Percentiles rank a stretch among this genome's conserved stretches.
Evolutionary conservation across 2,329 filamentous ascomycete genomes (phyloP).

Genomic region (Arachnopeziza araneosa): DNA sequence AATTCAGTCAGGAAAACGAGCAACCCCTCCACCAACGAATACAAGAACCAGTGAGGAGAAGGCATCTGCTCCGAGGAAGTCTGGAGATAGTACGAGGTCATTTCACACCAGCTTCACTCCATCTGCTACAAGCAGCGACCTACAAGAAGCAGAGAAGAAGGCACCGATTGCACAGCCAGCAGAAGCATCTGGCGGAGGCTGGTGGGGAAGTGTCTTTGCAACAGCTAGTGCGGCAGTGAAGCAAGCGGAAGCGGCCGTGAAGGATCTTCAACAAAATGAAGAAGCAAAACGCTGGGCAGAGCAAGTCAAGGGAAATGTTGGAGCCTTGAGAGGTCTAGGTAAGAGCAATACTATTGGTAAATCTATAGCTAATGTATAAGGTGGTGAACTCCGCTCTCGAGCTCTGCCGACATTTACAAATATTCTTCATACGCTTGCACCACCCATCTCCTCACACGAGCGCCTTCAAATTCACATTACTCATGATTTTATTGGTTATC

Average conservation of each 20-base stretch:
- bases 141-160: slow-evolving; percentile 52
- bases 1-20: slow-evolving; percentile 48
- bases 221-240: slow-evolving; percentile 75
- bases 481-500: slow-evolving; percentile 91
- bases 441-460: slow-evolving; percentile 94
- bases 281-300: slow-evolving; percentile 96
- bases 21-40: slow-evolving; percentile 43
- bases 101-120: slow-evolving; percentile 68
- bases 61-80: slow-evolving; percentile 53
- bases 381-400: slow-evolving; percentile 78
- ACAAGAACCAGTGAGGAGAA: slow-evolving; percentile 63
- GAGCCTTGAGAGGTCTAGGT: slow-evolving; percentile 71
- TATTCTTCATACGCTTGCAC: slow-evolving; percentile 89
- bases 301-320: slow-evolving; percentile 85
- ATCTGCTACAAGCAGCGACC: slow-evolving; percentile 55
- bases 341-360: slow-evolving; percentile 26
- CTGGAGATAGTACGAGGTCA: slow-evolving; percentile 68
- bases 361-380: slow-evolving; percentile 40
- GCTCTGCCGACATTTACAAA: slow-evolving; percentile 93
- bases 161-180: slow-evolving; percentile 39
- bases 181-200: slow-evolving; percentile 56
- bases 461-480: slow-evolving; percentile 95
- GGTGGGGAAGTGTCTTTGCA: slow-evolving; percentile 84
- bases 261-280: slow-evolving; percentile 92
- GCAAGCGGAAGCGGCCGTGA: slow-evolving; percentile 87